Percentiles rank a stretch among this genome's conserved stretches.
Evolutionary conservation across 164 flowering plant species (phyloP).

Genomic region (Vitis rotundifolia): DNA sequence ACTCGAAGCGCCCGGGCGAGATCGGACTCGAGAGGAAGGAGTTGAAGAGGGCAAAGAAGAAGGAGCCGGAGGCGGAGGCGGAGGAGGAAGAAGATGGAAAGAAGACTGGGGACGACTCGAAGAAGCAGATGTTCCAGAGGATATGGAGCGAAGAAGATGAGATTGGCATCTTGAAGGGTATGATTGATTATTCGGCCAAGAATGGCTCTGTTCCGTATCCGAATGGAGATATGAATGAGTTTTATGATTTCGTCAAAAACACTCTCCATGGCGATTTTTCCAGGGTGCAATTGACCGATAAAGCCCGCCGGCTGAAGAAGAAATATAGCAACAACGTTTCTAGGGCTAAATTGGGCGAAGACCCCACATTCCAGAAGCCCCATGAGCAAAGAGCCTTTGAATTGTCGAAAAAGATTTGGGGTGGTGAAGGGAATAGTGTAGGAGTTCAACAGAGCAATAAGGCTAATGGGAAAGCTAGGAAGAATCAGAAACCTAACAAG

Average conservation of each 20-base stretch:
- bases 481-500: neutral
- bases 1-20: slow-evolving; percentile 19
- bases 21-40: slow-evolving; percentile 2
- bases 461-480: slow-evolving; percentile 7
- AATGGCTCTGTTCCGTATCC: slow-evolving; percentile 19
- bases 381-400: slow-evolving; percentile 23
- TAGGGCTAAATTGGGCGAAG: slow-evolving; percentile 23
- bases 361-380: slow-evolving; percentile 17
- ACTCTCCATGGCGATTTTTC: slow-evolving; percentile 16
- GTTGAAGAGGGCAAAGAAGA: slow-evolving; percentile 27
- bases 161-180: slow-evolving; percentile 30
- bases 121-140: slow-evolving; percentile 34
- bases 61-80: neutral
- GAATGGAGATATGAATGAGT: slow-evolving; percentile 12
- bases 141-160: slow-evolving; percentile 36
- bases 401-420: slow-evolving; percentile 39
- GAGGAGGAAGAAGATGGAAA: slow-evolving; percentile 11
- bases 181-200: slow-evolving; percentile 24
- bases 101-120: slow-evolving; percentile 3
- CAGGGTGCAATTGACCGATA: slow-evolving; percentile 22
- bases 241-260: slow-evolving; percentile 31
- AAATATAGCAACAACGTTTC: slow-evolving; percentile 23
- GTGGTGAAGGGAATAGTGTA: slow-evolving; percentile 1
- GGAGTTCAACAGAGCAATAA: neutral
- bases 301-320: slow-evolving; percentile 32